Evolutionary conservation across 2,329 filamentous ascomycete species (phyloP).

Genomic region (Mycosphaerella sp.): DNA sequence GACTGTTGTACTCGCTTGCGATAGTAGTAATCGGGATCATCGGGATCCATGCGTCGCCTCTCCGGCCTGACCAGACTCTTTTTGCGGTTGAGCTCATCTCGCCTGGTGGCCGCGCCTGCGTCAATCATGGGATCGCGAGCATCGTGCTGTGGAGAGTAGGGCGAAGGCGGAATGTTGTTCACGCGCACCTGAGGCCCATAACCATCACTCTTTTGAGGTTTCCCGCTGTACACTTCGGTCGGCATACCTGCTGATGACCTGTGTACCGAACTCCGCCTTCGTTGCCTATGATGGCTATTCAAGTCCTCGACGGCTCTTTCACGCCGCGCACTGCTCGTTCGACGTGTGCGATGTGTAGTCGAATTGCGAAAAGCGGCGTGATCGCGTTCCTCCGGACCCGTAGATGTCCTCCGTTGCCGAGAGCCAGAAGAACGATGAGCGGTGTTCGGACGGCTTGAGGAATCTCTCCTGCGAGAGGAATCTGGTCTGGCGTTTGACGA

Average conservation of each 20-base stretch:
- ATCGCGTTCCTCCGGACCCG: slow-evolving; percentile 41
- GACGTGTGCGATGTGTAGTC: slow-evolving; percentile 20
- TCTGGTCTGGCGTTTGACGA: slow-evolving; percentile 20
- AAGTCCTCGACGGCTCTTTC: slow-evolving; percentile 16
- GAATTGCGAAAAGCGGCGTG: slow-evolving; percentile 47
- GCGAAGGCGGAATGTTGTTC: slow-evolving; percentile 36
- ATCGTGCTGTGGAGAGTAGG: slow-evolving; percentile 33
- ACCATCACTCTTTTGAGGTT: slow-evolving; percentile 34
- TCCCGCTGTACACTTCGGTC: slow-evolving; percentile 16
- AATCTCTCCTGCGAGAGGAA: slow-evolving; percentile 11
- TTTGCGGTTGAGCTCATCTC: slow-evolving; percentile 59
- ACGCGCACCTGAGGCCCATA: slow-evolving; percentile 15
- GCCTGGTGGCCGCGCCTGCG: slow-evolving; percentile 36
- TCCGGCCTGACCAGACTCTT: slow-evolving; percentile 85
- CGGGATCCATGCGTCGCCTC: slow-evolving; percentile 72
- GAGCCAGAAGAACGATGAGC: slow-evolving; percentile 47
- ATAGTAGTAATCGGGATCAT: slow-evolving; percentile 94
- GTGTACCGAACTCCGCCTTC: slow-evolving; percentile 24
- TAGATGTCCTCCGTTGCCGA: slow-evolving; percentile 58
- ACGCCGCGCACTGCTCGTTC: slow-evolving; percentile 18
- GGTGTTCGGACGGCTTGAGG: slow-evolving; percentile 7
- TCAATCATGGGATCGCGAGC: slow-evolving; percentile 52
- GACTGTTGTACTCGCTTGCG: slow-evolving; percentile 73
- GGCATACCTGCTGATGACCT: slow-evolving; percentile 1
- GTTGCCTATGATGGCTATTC: slow-evolving; percentile 16